Evolutionary conservation across 2,329 filamentous ascomycete genomes (phyloP).

Genomic region (Paracoccidioides lutzii): DNA sequence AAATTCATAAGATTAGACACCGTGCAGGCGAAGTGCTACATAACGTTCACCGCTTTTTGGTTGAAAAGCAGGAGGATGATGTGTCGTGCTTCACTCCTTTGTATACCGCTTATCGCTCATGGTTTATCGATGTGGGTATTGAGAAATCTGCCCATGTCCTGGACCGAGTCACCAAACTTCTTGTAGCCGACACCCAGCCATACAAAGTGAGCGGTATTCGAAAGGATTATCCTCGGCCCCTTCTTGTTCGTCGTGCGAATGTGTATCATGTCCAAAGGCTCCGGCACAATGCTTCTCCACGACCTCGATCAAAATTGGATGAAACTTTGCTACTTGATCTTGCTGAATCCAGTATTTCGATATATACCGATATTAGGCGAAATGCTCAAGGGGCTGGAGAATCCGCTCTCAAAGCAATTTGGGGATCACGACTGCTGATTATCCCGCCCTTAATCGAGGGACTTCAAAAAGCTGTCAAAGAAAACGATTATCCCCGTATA

Average conservation of each 20-base stretch:
- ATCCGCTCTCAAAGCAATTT: constrained; percentile 80
- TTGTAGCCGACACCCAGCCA: constrained; percentile 73
- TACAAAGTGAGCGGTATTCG: constrained; percentile 90
- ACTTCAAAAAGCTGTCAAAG: constrained; percentile 63
- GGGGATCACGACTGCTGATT: constrained; percentile 75
- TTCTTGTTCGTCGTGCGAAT: constrained; percentile 86
- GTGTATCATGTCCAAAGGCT: constrained; percentile 91
- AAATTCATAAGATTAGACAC: constrained; percentile 69
- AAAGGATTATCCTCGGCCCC: constrained; percentile 80
- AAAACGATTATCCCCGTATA: constrained; percentile 76
- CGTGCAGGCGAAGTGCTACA: constrained; percentile 70
- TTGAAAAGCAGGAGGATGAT: constrained; percentile 78
- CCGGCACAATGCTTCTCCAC: constrained; percentile 79
- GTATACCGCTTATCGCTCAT: constrained; percentile 84
- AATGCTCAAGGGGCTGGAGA: constrained; percentile 87
- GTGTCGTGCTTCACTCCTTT: constrained; percentile 88
- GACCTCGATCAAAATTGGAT: constrained; percentile 82
- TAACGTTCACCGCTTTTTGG: constrained; percentile 71
- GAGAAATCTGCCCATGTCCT: constrained; percentile 89
- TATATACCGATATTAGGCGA: constrained; percentile 90
- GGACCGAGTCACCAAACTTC: constrained; percentile 71
- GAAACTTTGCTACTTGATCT: constrained; percentile 73
- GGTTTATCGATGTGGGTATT: constrained; percentile 96
- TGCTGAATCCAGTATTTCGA: constrained; percentile 75
- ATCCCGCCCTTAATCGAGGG: constrained; percentile 75